phyloP scores from a whole-genome alignment of 768 basidiomycete species.

The Sistotremastrum niveocremeum region DNA sequence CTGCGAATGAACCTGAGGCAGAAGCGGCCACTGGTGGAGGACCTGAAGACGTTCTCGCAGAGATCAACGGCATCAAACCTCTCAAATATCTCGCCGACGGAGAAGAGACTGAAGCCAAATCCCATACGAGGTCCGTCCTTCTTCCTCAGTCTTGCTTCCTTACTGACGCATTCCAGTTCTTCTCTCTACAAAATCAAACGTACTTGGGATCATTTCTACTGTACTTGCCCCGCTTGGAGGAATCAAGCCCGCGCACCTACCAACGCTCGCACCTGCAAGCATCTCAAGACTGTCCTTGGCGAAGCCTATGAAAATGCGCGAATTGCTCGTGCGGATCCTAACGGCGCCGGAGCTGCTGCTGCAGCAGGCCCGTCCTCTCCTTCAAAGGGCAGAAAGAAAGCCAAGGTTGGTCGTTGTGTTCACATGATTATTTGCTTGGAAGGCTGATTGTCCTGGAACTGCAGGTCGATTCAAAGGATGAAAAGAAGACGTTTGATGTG shows the following conservation, averaged over 20 bases:
- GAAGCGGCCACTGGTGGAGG: too few relatives aligned
- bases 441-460: not conserved
- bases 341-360: conserved; percentile 9
- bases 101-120: conserved; percentile 32
- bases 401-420: not conserved
- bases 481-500: conserved; percentile 29
- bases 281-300: conserved; percentile 30
- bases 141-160: not conserved
- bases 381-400: conserved; percentile 2
- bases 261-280: conserved; percentile 37
- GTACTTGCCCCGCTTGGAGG: conserved; percentile 10
- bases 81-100: conserved; percentile 33
- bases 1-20: too few relatives aligned
- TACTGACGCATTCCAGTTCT: conserved; percentile 9
- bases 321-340: conserved; percentile 17
- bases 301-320: conserved; percentile 32
- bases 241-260: conserved; percentile 21
- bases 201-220: conserved; percentile 32
- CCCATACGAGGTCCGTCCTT: conserved; percentile 15
- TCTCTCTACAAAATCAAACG: conserved; percentile 23
- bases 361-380: not conserved
- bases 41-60: conserved; percentile 29
- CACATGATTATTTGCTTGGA: not conserved
- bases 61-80: conserved; percentile 39
- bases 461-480: conserved; percentile 4